Evolutionary conservation across 768 basidiomycete species (phyloP), one percentile per base, ranked within the genome.

Genomic region (Trametes meyenii): DNA sequence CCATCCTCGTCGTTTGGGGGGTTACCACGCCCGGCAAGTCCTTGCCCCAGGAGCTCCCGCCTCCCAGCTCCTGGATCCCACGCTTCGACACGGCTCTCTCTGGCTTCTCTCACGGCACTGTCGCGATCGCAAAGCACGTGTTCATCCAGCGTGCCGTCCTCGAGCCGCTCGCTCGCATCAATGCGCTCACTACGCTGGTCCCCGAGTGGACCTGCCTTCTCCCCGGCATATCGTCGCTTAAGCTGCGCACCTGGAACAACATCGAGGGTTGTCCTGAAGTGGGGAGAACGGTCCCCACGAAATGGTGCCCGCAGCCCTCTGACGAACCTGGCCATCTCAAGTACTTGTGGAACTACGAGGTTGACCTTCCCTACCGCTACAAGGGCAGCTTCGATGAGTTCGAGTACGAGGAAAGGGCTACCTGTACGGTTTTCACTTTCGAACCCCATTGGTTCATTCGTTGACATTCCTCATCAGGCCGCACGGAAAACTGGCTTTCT

Each of bases 141-240:
- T 71, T 72, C 66, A 49, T 72, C 21, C 61, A 68, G 24, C 56
- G 60, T 21, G 48, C 48, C n/a, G 53, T 73, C 26, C 67, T 72
- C 24, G 44, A 48, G 8, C 49, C 59, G 10, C 61, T 73, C 5
- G 46, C 63, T 13, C 38, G 48, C 13, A 57, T 73, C 62, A 73
- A 73, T 44, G 56, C 56, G 6, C 51, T 46, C 19, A 73, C 72
- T 1, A 71, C 72, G 13, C 51, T 73, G 33, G 60, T 73, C n/a
- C 70, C 70, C 23, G 52, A 51, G 40, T 64, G 26, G 43, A 36
- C 16, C 11, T 60, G 58, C 42, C 61, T 58, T 14, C 60, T 66
- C 7, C 62, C 54, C 36, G 65, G 63, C 33, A 50, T 50, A 45
- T 63, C 63, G 62, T 44, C 55, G 29, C 58, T 69, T 21, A 46